These are phyloP conservation scores for Ziziphus jujuba DNA, from an alignment of 306 rosid genomes.

Conservation along the genomic window DNA sequence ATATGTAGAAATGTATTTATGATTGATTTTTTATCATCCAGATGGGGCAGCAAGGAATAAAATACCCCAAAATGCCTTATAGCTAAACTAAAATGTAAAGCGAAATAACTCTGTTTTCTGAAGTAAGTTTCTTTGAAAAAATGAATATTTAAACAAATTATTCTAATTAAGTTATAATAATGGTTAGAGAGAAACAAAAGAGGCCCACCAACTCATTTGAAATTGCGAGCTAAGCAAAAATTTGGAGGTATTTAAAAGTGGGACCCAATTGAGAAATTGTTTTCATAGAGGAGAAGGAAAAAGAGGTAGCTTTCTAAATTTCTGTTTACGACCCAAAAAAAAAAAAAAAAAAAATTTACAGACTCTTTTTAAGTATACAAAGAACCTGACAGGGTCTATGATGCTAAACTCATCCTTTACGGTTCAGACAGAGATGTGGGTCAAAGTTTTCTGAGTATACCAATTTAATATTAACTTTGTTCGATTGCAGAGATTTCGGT, in stretches of 20 bases:
- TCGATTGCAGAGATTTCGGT: conserved; percentile 66
- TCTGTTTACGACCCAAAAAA: conserved; percentile 20
- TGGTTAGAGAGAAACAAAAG: conserved; percentile 22
- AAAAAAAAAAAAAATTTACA: background rate
- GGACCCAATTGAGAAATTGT: conserved; percentile 46
- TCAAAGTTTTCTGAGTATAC: conserved; percentile 45
- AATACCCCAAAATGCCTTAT: background rate
- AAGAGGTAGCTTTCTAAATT: background rate
- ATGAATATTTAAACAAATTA: no score
- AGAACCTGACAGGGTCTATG: conserved; percentile 63
- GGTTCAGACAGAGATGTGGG: conserved; percentile 52
- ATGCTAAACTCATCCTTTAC: conserved; percentile 47
- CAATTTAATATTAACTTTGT: conserved; percentile 38
- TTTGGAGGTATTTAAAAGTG: conserved; percentile 49
- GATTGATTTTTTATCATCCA: background rate
- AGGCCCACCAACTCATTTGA: conserved; percentile 63
- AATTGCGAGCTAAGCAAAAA: conserved; percentile 52
- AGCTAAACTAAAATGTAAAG: background rate
- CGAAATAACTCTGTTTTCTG: no score
- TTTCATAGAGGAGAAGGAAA: conserved; percentile 13
- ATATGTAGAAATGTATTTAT: background rate
- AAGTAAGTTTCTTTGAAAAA: no score
- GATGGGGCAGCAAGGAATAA: background rate
- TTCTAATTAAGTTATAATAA: no score
- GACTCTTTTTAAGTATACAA: conserved; percentile 38